Evolutionary conservation across 805 yeast genomes (phyloP).

Genomic region (Ogataea glucozyma): DNA sequence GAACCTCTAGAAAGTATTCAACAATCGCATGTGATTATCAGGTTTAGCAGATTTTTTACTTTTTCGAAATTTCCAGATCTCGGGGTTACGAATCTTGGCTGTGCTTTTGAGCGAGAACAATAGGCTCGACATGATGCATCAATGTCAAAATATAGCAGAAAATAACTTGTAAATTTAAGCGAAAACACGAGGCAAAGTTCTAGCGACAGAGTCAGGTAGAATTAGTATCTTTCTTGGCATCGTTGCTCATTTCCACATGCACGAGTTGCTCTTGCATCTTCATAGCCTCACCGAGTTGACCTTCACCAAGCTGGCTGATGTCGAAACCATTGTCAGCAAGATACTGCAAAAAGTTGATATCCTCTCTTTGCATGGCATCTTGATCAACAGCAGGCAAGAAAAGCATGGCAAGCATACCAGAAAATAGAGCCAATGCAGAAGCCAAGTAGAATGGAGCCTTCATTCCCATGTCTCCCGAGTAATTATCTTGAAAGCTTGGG

Average conservation of each 20-base stretch:
- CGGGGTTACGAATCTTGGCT: slow-evolving; percentile 3
- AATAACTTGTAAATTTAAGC: no score
- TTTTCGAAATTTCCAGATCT: neutral
- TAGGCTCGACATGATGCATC: neutral
- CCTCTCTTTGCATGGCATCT: slow-evolving; percentile 78
- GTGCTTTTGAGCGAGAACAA: neutral
- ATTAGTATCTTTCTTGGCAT: neutral
- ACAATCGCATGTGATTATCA: neutral
- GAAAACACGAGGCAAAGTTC: neutral
- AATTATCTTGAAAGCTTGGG: slow-evolving; percentile 70
- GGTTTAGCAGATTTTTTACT: neutral
- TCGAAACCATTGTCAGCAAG: slow-evolving; percentile 72
- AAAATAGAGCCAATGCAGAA: slow-evolving; percentile 70
- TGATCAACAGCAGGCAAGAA: slow-evolving; percentile 82
- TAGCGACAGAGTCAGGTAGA: neutral
- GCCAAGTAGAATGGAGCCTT: slow-evolving; percentile 83
- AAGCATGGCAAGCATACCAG: slow-evolving; percentile 69
- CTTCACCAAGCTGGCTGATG: slow-evolving; percentile 53
- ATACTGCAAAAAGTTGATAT: slow-evolving; percentile 66
- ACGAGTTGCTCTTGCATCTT: slow-evolving; percentile 10
- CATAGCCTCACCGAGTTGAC: slow-evolving; percentile 27
- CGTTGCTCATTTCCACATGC: slow-evolving; percentile 12
- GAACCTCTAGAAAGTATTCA: no score
- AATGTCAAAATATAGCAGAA: no score
- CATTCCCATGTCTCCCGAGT: slow-evolving; percentile 61